Conservation (phyloP, 371 early-diverging fungal genomes). For the Mucor sp. region DNA sequence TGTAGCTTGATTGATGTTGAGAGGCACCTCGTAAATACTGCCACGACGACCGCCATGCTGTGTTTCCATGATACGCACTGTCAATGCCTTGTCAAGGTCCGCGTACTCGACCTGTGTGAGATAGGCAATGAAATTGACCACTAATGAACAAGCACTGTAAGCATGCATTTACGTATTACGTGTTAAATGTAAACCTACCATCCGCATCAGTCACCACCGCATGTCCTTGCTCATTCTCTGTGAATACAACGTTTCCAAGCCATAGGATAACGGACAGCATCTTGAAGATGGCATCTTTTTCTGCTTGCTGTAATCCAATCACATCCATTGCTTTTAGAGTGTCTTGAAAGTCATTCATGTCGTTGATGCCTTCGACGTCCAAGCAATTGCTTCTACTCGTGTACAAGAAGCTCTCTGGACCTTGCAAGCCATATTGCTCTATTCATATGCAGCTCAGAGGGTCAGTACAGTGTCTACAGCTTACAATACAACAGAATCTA, state of each 20-base stretch:
- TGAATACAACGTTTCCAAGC: slow-evolving; percentile 81
- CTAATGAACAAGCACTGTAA: slow-evolving; percentile 26
- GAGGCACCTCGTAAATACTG: slow-evolving; percentile 77
- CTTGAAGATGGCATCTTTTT: slow-evolving; percentile 79
- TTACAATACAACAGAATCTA: background rate
- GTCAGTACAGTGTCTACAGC: background rate
- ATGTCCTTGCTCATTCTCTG: slow-evolving; percentile 66
- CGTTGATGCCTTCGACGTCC: slow-evolving; percentile 80
- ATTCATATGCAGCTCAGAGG: background rate
- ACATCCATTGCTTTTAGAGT: slow-evolving; percentile 82
- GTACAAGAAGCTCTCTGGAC: slow-evolving; percentile 82
- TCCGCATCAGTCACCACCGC: slow-evolving; percentile 65
- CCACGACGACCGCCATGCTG: slow-evolving; percentile 82
- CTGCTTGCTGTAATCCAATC: slow-evolving; percentile 73
- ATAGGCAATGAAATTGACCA: slow-evolving; percentile 77
- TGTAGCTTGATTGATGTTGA: slow-evolving; percentile 79
- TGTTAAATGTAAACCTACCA: too few relatives aligned
- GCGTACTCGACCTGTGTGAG: slow-evolving; percentile 72
- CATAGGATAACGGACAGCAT: slow-evolving; percentile 83
- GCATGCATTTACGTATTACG: too few relatives aligned
- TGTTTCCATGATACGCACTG: slow-evolving; percentile 78
- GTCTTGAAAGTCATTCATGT: slow-evolving; percentile 71
- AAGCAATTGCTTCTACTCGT: slow-evolving; percentile 77
- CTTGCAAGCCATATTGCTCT: slow-evolving; percentile 78
- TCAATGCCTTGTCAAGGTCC: slow-evolving; percentile 65